These are phyloP conservation scores for Cucumis sativus DNA, from an alignment of 306 rosid genomes.

Conservation along the genomic window Cucumber_9930_V3 NC_026656.2:16827001-16827500, in stretches of 20 bases:
- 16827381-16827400: background rate
- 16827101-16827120: background rate
- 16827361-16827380: background rate
- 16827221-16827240: background rate
- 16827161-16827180: background rate
- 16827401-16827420: background rate
- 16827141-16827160: conserved; percentile 2
- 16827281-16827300: background rate
- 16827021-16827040: background rate
- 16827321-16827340: background rate
- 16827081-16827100: background rate
- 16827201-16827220: background rate
- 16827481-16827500: background rate
- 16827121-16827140: background rate
- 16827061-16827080: background rate
- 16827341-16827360: too few species aligned
- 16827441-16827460: too few species aligned
- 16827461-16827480: background rate
- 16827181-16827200: background rate
- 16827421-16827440: too few species aligned
- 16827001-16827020: background rate
- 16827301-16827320: background rate
- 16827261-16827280: background rate
- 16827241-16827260: background rate
- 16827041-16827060: conserved; percentile 2